These are phyloP conservation scores for Emmonsiellopsis sp. DNA, from an alignment of 2,329 filamentous ascomycete species.

Conservation along the genomic window DNA sequence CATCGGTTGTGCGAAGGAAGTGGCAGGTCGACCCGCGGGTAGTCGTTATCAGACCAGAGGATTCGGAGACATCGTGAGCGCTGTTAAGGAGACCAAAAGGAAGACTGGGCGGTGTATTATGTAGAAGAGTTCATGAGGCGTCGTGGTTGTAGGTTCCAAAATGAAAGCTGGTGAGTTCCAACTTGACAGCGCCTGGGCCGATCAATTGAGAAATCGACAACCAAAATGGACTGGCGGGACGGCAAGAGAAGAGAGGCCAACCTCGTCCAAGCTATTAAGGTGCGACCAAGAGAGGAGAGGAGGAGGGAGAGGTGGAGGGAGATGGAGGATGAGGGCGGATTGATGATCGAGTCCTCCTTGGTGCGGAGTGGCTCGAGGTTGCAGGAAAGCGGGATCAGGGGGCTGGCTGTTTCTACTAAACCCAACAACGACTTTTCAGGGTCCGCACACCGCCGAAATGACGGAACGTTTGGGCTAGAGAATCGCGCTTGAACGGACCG, in stretches of 20 bases:
- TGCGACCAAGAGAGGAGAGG: not conserved
- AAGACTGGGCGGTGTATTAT: not conserved
- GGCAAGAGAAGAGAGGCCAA: not conserved
- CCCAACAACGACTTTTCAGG: not conserved
- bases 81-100: not conserved
- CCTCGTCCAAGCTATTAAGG: not conserved
- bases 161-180: not conserved
- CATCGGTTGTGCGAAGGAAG: not conserved
- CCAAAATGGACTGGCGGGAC: not conserved
- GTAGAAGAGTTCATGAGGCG: not conserved
- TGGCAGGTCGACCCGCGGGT: not conserved
- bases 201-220: not conserved
- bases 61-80: not conserved
- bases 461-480: not conserved
- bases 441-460: slow-evolving; percentile 2
- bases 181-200: not conserved
- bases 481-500: slow-evolving; percentile 1
- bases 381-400: not conserved
- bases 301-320: not conserved
- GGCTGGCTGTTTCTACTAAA: not conserved
- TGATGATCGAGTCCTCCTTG: not conserved
- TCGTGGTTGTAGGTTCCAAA: not conserved
- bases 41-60: not conserved
- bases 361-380: not conserved
- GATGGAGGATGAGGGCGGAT: not conserved